A percentile compares a stretch with the other conserved stretches of the same genome.
phyloP scores from a whole-genome alignment of 1,284 basidiomycete species.

The Ustilago nuda region DNA sequence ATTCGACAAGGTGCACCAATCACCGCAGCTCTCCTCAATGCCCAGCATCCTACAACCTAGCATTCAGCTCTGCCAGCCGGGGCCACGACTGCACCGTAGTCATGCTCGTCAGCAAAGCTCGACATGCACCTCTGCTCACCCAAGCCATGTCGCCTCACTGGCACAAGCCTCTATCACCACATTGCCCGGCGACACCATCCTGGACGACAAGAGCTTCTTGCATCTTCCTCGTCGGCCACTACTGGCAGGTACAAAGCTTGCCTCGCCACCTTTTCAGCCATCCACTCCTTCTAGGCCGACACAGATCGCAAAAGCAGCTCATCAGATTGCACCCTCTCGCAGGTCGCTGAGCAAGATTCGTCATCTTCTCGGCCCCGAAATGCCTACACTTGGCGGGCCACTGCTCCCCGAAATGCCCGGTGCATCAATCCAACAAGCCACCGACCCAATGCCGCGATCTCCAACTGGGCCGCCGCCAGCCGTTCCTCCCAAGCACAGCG shows the following conservation, averaged over 20 bases:
- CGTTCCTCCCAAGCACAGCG: slow-evolving; percentile 18
- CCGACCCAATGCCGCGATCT: not conserved
- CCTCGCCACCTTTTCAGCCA: not conserved
- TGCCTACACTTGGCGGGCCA: slow-evolving; percentile 5
- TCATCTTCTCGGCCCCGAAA: slow-evolving; percentile 30
- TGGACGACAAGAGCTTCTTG: slow-evolving; percentile 16
- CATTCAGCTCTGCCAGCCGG: slow-evolving; percentile 2
- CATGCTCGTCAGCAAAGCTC: slow-evolving; percentile 15
- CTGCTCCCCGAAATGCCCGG: slow-evolving; percentile 8
- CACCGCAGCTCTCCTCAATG: not conserved
- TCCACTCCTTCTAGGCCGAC: not conserved
- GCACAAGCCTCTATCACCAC: not conserved
- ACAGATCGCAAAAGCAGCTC: not conserved
- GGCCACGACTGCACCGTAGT: not conserved
- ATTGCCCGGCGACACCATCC: not conserved
- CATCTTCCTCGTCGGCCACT: slow-evolving; percentile 1
- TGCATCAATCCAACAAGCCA: not conserved
- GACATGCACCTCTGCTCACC: slow-evolving; percentile 11
- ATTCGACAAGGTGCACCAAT: slow-evolving; percentile 9
- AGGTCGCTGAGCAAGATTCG: slow-evolving; percentile 41
- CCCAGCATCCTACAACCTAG: not conserved
- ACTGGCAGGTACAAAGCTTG: not conserved
- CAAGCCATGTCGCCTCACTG: slow-evolving; percentile 6
- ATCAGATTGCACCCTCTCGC: slow-evolving; percentile 12
- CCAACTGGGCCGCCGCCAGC: slow-evolving; percentile 4